Base-by-base conservation (phyloP, 768 basidiomycete genomes). In the Suillus luteus region DNA sequence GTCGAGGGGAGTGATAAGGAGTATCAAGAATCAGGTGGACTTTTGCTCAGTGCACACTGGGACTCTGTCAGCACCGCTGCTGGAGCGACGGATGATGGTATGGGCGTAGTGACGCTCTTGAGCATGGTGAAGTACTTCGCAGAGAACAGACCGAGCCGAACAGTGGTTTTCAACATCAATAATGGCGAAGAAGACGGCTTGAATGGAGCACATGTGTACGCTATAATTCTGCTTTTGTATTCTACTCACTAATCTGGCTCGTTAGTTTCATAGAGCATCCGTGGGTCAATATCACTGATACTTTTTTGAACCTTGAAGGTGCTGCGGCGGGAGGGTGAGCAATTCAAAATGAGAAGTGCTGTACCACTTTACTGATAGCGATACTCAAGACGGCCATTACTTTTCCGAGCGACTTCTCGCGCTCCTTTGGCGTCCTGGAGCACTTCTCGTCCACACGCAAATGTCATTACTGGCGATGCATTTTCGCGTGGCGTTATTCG, bases 271-370 rank as follows among this genome's bases (percentile, higher is more conserved):
- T 91, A 63, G 78, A 85, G 66, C 92, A 95, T 65, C 87, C 90
- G 0, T 93, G 91, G 92, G 82, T 87, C 0, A 84, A 83, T 35
- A 72, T 88, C 27, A 81, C 85, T 0, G 80, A 85, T 33, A 82
- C 82, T 1, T 95, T 95, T 75, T 77, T 95, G 46, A 95, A 94
- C 67, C 81, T 95, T 8, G 93, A 95, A 73, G 92, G 93, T 15
- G 91, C 92, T 3, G 86, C 87, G 15, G 81, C 87, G 1, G 92
- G 91, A 70, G 91, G 92, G 90, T 91, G 68, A 59, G 83, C 70
- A 3, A 19, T 17, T 27, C 8, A 27, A 57, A 35, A 6, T 6
- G 3, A 35, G 6, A 51, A 14, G 9, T 60, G 11, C 6, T 9
- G 2, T 35, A 37, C 59, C 11, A 60, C 52, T 46, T n/a, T 38